Conservation (phyloP, 306 rosid genomes). For the Alnus rubra region DNA sequence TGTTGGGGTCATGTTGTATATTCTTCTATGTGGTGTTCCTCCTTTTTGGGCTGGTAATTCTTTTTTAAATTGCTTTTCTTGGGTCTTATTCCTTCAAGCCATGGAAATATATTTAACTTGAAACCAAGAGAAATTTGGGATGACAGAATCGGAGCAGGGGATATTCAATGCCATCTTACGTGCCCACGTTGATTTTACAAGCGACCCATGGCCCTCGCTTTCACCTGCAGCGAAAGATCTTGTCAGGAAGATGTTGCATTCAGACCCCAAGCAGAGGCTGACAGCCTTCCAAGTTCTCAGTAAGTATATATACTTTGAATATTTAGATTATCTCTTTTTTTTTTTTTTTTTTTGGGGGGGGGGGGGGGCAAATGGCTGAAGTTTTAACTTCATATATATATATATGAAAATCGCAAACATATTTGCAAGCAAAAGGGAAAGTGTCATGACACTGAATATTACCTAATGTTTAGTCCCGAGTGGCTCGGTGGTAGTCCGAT, state of each 20-base stretch:
- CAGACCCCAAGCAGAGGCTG: conserved; percentile 84
- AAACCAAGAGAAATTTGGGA: conserved; percentile 31
- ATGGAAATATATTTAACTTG: conserved; percentile 8
- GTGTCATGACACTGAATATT: too few species aligned
- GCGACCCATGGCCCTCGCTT: conserved; percentile 94
- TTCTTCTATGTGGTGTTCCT: conserved; percentile 88
- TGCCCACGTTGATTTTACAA: conserved; percentile 77
- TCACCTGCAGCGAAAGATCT: conserved; percentile 90
- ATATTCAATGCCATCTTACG: conserved; percentile 84
- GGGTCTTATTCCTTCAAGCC: neutral
- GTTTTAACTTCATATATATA: too few species aligned
- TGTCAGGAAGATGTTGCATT: conserved; percentile 83
- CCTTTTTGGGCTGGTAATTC: conserved; percentile 92
- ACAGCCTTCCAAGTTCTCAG: conserved; percentile 88
- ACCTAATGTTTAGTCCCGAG: too few species aligned
- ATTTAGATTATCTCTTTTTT: neutral
- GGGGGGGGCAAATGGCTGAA: too few species aligned
- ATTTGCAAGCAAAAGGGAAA: too few species aligned
- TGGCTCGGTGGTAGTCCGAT: too few species aligned
- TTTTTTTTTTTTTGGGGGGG: neutral
- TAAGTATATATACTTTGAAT: conserved; percentile 30
- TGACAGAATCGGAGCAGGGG: conserved; percentile 88
- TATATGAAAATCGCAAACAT: too few species aligned
- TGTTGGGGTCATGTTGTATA: conserved; percentile 90
- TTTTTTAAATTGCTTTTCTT: neutral